A percentile compares a stretch with the other conserved stretches of the same genome.
Conservation (phyloP, 331 rosid genomes). For the Acacia pycnantha region DNA sequence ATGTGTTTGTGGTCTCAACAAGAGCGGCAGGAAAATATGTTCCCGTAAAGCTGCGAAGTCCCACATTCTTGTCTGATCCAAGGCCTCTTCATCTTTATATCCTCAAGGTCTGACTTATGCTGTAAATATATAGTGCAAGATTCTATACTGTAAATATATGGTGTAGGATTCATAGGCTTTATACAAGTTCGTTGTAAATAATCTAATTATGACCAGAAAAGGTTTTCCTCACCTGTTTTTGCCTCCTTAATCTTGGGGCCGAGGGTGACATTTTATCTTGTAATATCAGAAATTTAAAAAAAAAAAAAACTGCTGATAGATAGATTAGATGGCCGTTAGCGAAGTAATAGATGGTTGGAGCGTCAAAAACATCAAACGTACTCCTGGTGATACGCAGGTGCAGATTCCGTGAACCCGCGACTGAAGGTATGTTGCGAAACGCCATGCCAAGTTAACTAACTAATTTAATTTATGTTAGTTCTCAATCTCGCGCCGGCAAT, state of each 20-base stretch:
- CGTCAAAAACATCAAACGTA: not conserved
- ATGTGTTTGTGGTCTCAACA: conserved; percentile 83
- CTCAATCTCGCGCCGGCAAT: not conserved
- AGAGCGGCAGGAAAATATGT: conserved; percentile 81
- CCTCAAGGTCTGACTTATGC: not conserved
- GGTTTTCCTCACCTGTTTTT: not conserved
- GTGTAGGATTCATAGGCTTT: not conserved
- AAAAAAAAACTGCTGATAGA: not conserved
- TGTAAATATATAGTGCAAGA: not conserved
- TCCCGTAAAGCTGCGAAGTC: conserved; percentile 91
- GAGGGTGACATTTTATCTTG: not conserved
- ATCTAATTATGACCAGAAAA: not conserved
- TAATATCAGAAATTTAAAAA: not conserved
- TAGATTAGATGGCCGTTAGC: not conserved
- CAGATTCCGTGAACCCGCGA: not conserved
- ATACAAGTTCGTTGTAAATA: not conserved
- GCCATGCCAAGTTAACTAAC: not conserved
- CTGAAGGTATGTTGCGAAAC: not conserved
- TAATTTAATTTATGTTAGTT: not conserved
- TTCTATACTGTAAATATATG: not conserved
- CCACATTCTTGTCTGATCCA: conserved; percentile 70
- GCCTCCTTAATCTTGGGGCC: not conserved
- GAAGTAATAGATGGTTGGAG: not conserved
- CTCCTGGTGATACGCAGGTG: not conserved
- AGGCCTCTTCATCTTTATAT: no score